A percentile compares a stretch with the other conserved stretches of the same genome.
Conservation (phyloP, 176 grass and related monocot species). For the Pontederia paniculata region DNA sequence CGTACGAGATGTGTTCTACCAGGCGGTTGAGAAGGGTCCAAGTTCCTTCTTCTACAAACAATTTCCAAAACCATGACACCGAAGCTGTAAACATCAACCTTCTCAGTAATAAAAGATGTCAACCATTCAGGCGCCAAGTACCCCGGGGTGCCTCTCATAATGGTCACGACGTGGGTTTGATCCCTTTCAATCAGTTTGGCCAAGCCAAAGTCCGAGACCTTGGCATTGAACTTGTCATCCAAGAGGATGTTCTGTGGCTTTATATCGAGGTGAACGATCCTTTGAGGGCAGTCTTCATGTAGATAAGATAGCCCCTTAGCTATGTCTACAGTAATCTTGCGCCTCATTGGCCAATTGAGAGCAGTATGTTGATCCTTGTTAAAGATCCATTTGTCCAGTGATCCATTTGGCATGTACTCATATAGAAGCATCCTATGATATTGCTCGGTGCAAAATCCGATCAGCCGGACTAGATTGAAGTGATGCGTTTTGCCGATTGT, state of each 20-base stretch:
- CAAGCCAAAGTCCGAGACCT: slow-evolving; percentile 59
- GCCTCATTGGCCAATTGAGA: slow-evolving; percentile 33
- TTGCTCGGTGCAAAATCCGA: slow-evolving; percentile 44
- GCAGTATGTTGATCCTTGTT: slow-evolving; percentile 4
- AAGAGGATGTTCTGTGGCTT: slow-evolving; percentile 61
- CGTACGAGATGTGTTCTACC: slow-evolving; percentile 32
- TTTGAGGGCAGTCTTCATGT: slow-evolving; percentile 44
- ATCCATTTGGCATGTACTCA: slow-evolving; percentile 46
- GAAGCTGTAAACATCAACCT: slow-evolving; percentile 60
- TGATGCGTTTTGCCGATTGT: slow-evolving; percentile 50
- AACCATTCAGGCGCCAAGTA: slow-evolving; percentile 67
- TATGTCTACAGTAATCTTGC: slow-evolving; percentile 25
- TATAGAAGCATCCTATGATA: slow-evolving; percentile 37
- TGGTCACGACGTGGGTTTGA: slow-evolving; percentile 26
- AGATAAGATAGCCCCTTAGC: slow-evolving; percentile 55
- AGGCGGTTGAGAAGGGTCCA: slow-evolving; percentile 31
- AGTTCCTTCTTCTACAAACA: slow-evolving; percentile 36
- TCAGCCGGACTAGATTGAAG: slow-evolving; percentile 43
- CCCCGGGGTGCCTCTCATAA: slow-evolving; percentile 38
- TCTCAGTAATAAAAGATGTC: slow-evolving; percentile 46
- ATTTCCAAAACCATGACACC: slow-evolving; percentile 57
- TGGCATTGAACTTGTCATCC: slow-evolving; percentile 47
- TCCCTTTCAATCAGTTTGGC: slow-evolving; percentile 51
- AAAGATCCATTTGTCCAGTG: slow-evolving; percentile 52
- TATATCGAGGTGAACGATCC: slow-evolving; percentile 59